phyloP scores from a whole-genome alignment of 2,329 filamentous ascomycete species.

The Fonsecaea erecta region DNA sequence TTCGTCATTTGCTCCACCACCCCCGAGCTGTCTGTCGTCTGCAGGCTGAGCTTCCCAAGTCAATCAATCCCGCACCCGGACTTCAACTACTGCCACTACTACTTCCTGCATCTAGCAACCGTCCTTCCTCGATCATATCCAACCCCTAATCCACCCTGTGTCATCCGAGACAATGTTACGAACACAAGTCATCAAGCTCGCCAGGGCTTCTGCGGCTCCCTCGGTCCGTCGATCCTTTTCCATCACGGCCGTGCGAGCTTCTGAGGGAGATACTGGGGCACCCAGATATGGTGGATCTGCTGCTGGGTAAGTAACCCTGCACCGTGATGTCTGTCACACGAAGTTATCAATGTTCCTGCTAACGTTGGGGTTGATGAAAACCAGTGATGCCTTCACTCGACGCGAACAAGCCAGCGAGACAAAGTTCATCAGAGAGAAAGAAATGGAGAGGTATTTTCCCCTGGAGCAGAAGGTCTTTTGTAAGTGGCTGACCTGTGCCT shows the following conservation, averaged over 20 bases:
- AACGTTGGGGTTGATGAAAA: slow-evolving; percentile 1
- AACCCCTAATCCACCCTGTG: background rate
- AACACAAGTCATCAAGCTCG: slow-evolving; percentile 63
- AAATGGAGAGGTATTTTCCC: slow-evolving; percentile 77
- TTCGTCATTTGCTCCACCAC: slow-evolving; percentile 5
- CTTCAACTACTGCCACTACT: slow-evolving; percentile 21
- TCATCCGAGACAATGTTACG: slow-evolving; percentile 65
- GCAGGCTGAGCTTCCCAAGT: slow-evolving; percentile 21
- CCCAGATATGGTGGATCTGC: slow-evolving; percentile 45
- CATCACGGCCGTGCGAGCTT: slow-evolving; percentile 66
- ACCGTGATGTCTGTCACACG: background rate
- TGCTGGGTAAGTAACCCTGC: slow-evolving; percentile 43
- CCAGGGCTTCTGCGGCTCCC: slow-evolving; percentile 55
- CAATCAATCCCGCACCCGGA: slow-evolving; percentile 20
- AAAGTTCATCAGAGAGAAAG: slow-evolving; percentile 80
- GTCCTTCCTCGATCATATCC: slow-evolving; percentile 6
- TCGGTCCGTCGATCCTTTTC: slow-evolving; percentile 63
- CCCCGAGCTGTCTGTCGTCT: background rate
- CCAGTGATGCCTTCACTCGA: slow-evolving; percentile 74
- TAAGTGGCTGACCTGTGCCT: background rate
- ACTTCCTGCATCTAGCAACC: slow-evolving; percentile 7
- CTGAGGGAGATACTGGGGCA: slow-evolving; percentile 70
- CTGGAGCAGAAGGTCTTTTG: no score
- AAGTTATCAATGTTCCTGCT: background rate
- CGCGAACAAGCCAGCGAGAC: slow-evolving; percentile 88